Percentiles rank a stretch among this genome's conserved stretches.
These are phyloP conservation scores for Suhomyces kilbournensis DNA, from an alignment of 805 yeast species.

Conservation along the genomic window DNA sequence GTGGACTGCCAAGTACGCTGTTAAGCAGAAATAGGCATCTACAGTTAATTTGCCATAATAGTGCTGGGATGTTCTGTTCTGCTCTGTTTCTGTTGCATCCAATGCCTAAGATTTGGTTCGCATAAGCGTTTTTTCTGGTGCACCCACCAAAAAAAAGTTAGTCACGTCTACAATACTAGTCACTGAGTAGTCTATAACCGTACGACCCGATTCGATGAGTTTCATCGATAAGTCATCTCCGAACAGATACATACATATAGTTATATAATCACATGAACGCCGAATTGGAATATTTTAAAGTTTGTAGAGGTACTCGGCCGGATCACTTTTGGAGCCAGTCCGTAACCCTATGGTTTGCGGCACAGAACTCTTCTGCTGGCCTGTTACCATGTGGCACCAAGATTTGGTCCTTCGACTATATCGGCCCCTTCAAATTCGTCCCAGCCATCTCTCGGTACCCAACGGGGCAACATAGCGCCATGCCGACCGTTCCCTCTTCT, in stretches of 20 bases:
- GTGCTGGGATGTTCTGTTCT: not conserved
- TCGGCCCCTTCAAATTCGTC: not conserved
- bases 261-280: not conserved
- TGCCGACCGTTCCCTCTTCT: not conserved
- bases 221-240: not conserved
- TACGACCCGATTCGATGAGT: not conserved
- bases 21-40: not conserved
- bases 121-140: not conserved
- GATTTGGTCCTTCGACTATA: not conserved
- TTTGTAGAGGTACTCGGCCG: not conserved
- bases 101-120: not conserved
- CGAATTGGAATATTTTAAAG: not conserved
- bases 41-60: not conserved
- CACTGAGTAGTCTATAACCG: not conserved
- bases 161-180: not conserved
- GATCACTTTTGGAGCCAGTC: not conserved
- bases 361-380: not conserved
- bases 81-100: not conserved
- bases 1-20: slow-evolving; percentile 68
- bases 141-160: not conserved
- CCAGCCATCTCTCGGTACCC: not conserved
- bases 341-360: not conserved
- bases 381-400: not conserved
- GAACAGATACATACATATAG: not conserved
- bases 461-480: not conserved